phyloP scores from a whole-genome alignment of 768 basidiomycete species.

The Lanmaoa rubissima region DNA sequence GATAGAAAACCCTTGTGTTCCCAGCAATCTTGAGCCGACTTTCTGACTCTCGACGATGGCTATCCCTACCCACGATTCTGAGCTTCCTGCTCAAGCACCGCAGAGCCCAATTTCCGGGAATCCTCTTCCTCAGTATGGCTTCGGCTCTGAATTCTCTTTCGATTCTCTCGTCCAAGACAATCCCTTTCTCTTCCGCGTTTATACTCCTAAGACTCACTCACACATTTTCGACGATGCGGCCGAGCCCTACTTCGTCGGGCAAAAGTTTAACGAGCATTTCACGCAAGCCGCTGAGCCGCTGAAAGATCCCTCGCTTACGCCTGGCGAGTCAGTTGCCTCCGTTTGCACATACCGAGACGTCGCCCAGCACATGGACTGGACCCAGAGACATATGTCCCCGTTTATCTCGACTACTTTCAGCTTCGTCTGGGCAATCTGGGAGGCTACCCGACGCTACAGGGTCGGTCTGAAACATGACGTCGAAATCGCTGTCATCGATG shows the following conservation, averaged over 20 bases:
- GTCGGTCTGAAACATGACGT: slow-evolving; percentile 70
- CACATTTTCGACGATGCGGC: slow-evolving; percentile 47
- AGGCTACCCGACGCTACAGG: slow-evolving; percentile 73
- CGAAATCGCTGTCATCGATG: slow-evolving; percentile 78
- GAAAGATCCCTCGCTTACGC: slow-evolving; percentile 29
- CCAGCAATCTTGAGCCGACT: slow-evolving; percentile 5
- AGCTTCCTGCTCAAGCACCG: slow-evolving; percentile 11
- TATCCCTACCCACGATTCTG: slow-evolving; percentile 14
- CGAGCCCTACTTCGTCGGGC: slow-evolving; percentile 68
- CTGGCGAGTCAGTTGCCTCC: slow-evolving; percentile 30
- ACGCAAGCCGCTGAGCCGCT: slow-evolving; percentile 40
- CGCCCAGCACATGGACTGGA: slow-evolving; percentile 73
- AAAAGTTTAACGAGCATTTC: slow-evolving; percentile 52
- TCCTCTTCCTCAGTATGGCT: slow-evolving; percentile 70
- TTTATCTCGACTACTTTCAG: slow-evolving; percentile 79
- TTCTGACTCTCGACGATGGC: slow-evolving; percentile 25
- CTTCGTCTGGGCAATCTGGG: slow-evolving; percentile 82
- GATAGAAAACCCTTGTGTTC: slow-evolving; percentile 28
- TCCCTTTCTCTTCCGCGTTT: slow-evolving; percentile 76
- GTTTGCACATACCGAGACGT: slow-evolving; percentile 57
- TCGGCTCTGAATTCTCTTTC: slow-evolving; percentile 62
- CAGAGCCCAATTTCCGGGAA: slow-evolving; percentile 23
- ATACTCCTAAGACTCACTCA: slow-evolving; percentile 66
- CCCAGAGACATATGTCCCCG: slow-evolving; percentile 64
- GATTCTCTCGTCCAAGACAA: slow-evolving; percentile 59